Evolutionary conservation across 1,139 yeast species (phyloP).

Genomic region (Diutina ranongensis): DNA sequence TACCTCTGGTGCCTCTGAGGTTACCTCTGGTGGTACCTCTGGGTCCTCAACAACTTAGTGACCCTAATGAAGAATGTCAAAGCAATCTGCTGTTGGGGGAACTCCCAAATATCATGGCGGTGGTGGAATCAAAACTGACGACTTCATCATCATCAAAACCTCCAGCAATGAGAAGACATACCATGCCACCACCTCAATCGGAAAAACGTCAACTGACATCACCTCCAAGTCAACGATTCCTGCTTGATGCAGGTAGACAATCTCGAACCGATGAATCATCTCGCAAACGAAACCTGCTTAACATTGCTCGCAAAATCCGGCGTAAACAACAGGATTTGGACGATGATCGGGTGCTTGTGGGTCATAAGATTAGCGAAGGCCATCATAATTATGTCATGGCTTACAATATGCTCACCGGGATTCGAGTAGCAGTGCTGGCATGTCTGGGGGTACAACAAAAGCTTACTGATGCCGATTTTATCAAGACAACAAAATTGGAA

Average conservation of each 20-base stretch:
- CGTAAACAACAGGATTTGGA: constrained; percentile 16
- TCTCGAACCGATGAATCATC: background rate
- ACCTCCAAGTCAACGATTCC: background rate
- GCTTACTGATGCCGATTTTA: constrained; percentile 59
- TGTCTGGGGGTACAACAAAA: constrained; percentile 80
- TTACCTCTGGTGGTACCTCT: too few species aligned
- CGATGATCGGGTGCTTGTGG: constrained; percentile 60
- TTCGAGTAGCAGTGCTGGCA: constrained; percentile 86
- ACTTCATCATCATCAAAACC: background rate
- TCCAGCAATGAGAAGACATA: background rate
- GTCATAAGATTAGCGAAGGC: constrained; percentile 81
- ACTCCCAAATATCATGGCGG: background rate
- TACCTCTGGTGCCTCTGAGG: background rate
- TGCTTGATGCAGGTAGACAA: background rate
- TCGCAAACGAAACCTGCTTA: background rate
- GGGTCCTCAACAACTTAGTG: background rate
- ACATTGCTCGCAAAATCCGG: background rate
- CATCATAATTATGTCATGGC: constrained; percentile 92
- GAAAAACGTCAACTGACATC: background rate
- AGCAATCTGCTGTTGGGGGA: background rate
- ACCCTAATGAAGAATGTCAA: background rate
- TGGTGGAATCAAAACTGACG: background rate
- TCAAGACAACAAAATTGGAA: constrained; percentile 61
- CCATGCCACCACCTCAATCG: background rate
- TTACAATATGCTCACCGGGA: constrained; percentile 94